Percentiles rank a stretch among this genome's conserved stretches.
Evolutionary conservation across 805 yeast species (phyloP).

Genomic region (Wickerhamiella musiphila): DNA sequence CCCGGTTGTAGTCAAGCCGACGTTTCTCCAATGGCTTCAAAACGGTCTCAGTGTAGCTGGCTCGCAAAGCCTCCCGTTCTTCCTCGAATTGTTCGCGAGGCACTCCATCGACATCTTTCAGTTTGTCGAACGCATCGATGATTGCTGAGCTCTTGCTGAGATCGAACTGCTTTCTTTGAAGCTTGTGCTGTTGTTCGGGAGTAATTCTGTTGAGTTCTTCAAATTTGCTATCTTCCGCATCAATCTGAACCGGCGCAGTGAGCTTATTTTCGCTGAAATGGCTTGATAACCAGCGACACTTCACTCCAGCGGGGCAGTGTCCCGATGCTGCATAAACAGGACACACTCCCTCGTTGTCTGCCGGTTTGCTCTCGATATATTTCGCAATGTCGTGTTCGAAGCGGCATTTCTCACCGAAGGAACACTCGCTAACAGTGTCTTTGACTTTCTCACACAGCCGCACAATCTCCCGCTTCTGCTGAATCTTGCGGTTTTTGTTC

Average conservation of each 20-base stretch:
- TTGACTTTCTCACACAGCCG: conserved; percentile 12
- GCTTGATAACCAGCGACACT: conserved; percentile 75
- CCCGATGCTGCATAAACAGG: conserved; percentile 76
- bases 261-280: conserved; percentile 34
- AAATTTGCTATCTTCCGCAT: conserved; percentile 23
- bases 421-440: conserved; percentile 19
- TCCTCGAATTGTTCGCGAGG: conserved; percentile 23
- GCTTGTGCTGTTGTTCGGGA: conserved; percentile 27
- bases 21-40: conserved; percentile 72
- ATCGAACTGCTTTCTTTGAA: conserved; percentile 46
- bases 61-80: too few species aligned
- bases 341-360: conserved; percentile 60
- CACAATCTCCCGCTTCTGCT: conserved; percentile 12
- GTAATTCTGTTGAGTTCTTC: conserved; percentile 55
- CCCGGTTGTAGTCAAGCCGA: conserved; percentile 42
- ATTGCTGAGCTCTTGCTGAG: conserved; percentile 41
- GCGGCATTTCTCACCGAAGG: conserved; percentile 56
- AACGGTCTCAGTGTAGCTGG: conserved; percentile 58
- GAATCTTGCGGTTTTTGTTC: conserved; percentile 14
- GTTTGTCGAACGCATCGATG: conserved; percentile 32
- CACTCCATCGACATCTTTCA: conserved; percentile 22
- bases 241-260: conserved; percentile 23
- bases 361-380: conserved; percentile 49
- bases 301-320: conserved; percentile 79
- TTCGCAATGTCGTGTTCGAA: conserved; percentile 55